Percentiles rank a stretch among this genome's conserved stretches.
phyloP scores from a whole-genome alignment of 192 early-diverging fungal genomes.

The Entomortierella parvispora region DNA sequence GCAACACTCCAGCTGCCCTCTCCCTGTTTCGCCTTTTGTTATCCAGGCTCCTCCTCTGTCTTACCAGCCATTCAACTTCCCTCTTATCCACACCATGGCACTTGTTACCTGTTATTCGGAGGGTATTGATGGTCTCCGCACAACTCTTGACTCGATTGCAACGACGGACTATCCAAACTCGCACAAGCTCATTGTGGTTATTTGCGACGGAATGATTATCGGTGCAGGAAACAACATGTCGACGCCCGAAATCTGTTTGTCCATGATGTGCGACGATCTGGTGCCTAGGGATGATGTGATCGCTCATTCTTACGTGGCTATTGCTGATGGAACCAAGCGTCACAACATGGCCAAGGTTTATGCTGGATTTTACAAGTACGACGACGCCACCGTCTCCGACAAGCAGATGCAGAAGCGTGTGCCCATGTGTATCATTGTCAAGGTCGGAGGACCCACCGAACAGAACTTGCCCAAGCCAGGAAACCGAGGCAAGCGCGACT shows the following conservation, averaged over 20 bases:
- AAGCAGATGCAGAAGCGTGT: slow-evolving; percentile 63
- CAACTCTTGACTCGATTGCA: slow-evolving; percentile 88
- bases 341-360: slow-evolving; percentile 84
- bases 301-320: slow-evolving; percentile 71
- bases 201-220: slow-evolving; percentile 92
- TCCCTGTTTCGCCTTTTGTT: slow-evolving; percentile 24
- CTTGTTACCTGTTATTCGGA: slow-evolving; percentile 95
- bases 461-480: slow-evolving; percentile 71
- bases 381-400: slow-evolving; percentile 59
- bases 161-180: slow-evolving; percentile 84
- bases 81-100: slow-evolving; percentile 69
- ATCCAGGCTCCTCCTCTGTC: slow-evolving; percentile 54
- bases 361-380: slow-evolving; percentile 72
- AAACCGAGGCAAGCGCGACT: slow-evolving; percentile 95
- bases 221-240: slow-evolving; percentile 77
- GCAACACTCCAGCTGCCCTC: slow-evolving; percentile 26
- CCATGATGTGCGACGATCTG: slow-evolving; percentile 74
- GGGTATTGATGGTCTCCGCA: slow-evolving; percentile 79
- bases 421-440: slow-evolving; percentile 74
- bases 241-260: slow-evolving; percentile 82
- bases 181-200: slow-evolving; percentile 86
- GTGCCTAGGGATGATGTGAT: slow-evolving; percentile 62
- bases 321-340: slow-evolving; percentile 74
- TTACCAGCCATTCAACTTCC: slow-evolving; percentile 67
- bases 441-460: slow-evolving; percentile 76